A percentile compares a stretch with the other conserved stretches of the same genome.
These are phyloP conservation scores for Hordeum vulgare DNA, from an alignment of 176 grass and related monocot species.

Conservation along the genomic window MorexV3_pseudomolecules_assembly NC_058522.1:581205405-581205904, in stretches of 20 bases:
- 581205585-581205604: conserved; percentile 88
- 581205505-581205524: conserved; percentile 79
- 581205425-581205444: conserved; percentile 70
- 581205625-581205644: not conserved
- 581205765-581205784: not conserved
- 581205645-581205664: not conserved
- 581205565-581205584: conserved; percentile 94
- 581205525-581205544: conserved; percentile 95
- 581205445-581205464: conserved; percentile 80
- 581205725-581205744: not conserved
- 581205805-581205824: not conserved
- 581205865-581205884: not conserved
- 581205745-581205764: not conserved
- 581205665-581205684: not conserved
- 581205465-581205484: conserved; percentile 84
- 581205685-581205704: not conserved
- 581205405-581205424: conserved; percentile 97
- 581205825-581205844: not conserved
- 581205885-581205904: not conserved
- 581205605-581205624: conserved; percentile 29
- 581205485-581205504: conserved; percentile 65
- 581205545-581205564: conserved; percentile 63
- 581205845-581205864: not conserved
- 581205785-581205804: not conserved
- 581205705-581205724: not conserved